Evolutionary conservation across 225 moss, liverwort and hornwort species (phyloP).

Genomic region (Neckera pumila): DNA sequence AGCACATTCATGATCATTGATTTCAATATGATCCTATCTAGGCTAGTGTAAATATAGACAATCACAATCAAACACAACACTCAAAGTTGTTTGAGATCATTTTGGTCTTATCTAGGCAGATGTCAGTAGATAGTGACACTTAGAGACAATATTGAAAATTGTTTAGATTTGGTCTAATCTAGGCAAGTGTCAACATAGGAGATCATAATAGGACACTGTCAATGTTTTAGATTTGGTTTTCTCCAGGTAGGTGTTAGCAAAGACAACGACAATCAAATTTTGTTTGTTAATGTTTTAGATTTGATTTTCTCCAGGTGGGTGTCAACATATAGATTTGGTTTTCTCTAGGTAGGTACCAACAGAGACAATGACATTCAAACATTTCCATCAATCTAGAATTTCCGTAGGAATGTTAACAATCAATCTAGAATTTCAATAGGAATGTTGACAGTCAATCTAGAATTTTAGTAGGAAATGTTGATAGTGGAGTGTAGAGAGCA

Average conservation of each 20-base stretch:
- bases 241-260: fast-evolving
- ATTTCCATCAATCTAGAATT: too few relatives aligned
- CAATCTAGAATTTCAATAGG: too few relatives aligned
- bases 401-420: too few relatives aligned
- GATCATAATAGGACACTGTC: neutral
- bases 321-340: too few relatives aligned
- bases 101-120: fast-evolving
- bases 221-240: neutral
- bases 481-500: neutral
- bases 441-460: too few relatives aligned
- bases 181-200: neutral
- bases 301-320: too few relatives aligned
- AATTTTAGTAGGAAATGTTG: too few relatives aligned
- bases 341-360: too few relatives aligned
- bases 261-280: neutral
- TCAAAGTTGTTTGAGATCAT: neutral
- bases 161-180: neutral
- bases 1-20: too few relatives aligned
- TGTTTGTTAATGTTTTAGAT: too few relatives aligned
- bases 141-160: fast-evolving
- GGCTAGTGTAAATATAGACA: neutral
- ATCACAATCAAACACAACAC: neutral
- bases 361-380: too few relatives aligned
- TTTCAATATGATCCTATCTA: neutral
- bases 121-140: neutral